Evolutionary conservation across 495 filamentous ascomycete species (phyloP), one percentile per base, ranked within the genome.

Genomic region (Beverwykella pulmonaria): DNA sequence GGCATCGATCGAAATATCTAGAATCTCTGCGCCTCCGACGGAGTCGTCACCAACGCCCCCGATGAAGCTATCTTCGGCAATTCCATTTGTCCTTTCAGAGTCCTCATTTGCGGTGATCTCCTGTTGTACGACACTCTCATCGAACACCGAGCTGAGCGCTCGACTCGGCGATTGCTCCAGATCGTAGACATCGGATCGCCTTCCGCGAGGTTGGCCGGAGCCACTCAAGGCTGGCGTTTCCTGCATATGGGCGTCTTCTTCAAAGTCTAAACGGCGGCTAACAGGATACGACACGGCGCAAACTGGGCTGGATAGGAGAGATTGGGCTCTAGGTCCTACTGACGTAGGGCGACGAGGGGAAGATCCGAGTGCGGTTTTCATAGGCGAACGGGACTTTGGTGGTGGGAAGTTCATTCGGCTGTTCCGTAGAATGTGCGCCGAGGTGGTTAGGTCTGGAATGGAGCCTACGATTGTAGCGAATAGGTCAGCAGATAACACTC

Each of bases 281-380:
- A 80, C 77, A 23, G 70, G 65, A 30, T 65, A 63, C 10, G 73
- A 71, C 17, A 67, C 15, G 2, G 61, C 63, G 56, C 67, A 64
- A 63, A 29, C 34, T 32, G 64, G 62, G 27, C 59, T 69, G n/a
- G 47, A 26, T 14, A 39, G 44, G 0, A 25, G 57, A 29, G 39
- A 19, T 27, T 36, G 54, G 3, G 65, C 59, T 34, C 60, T 53
- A 74, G 81, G 70, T 59, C 79, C 73, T 65, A 82, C 66, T 32
- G 82, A 73, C 75, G 67, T 63, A 72, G 74, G 65, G 75, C 83
- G 78, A 55, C 83, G 77, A 3, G 83, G 82, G 19, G 86, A 83
- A 1, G 84, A 84, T 34, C 80, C 81, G n/a, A 87, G 74, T 17
- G 77, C 69, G 6, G 84, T 82, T 74, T 85, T 87, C 25, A 81